These are phyloP conservation scores for Rhynchospora breviuscula DNA, from an alignment of 176 grass and related monocot species.

Conservation along the genomic window DNA sequence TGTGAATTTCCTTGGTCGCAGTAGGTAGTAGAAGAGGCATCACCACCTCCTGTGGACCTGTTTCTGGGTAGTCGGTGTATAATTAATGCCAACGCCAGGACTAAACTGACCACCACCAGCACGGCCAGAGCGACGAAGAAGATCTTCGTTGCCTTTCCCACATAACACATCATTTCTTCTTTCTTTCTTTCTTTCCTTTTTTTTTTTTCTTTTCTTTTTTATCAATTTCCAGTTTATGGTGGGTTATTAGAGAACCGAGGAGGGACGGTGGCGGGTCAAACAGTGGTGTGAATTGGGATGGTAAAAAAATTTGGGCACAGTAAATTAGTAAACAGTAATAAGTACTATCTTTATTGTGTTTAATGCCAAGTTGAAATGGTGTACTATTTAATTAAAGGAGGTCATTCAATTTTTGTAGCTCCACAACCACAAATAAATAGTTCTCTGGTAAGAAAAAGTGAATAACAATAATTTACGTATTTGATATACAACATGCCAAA, in stretches of 20 bases:
- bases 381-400: not conserved
- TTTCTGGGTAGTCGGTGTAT: not conserved
- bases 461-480: no score
- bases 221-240: not conserved
- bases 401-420: no score
- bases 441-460: no score
- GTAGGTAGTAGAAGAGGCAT: not conserved
- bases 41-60: not conserved
- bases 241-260: not conserved
- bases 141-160: conserved; percentile 92
- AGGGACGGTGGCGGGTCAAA: not conserved
- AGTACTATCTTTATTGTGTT: not conserved
- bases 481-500: no score
- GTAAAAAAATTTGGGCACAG: not conserved
- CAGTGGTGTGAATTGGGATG: not conserved
- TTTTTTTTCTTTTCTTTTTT: not conserved
- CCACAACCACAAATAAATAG: no score
- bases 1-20: not conserved
- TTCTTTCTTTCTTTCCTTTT: not conserved
- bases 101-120: conserved; percentile 44
- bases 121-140: conserved; percentile 51
- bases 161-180: conserved; percentile 46
- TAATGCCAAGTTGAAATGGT: not conserved
- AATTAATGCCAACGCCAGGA: conserved; percentile 40
- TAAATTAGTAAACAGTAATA: not conserved